Conservation (phyloP, 2,329 filamentous ascomycete species). For the Epichloe sylvatica region DNA sequence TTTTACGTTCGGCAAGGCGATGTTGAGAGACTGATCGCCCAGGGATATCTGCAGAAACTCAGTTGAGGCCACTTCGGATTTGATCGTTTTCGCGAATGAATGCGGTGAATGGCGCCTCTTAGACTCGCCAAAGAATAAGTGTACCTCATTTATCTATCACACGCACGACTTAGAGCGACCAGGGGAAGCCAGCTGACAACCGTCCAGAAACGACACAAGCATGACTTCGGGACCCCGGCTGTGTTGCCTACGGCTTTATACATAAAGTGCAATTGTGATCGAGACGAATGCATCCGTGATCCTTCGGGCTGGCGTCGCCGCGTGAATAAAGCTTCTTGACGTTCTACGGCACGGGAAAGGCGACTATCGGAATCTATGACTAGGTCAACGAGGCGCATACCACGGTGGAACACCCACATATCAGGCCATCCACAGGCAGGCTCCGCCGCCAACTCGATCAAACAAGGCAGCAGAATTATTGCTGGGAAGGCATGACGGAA, state of each 20-base stretch:
- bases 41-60: constrained; percentile 87
- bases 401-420: too few species aligned
- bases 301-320: neutral
- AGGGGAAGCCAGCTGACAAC: neutral
- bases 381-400: too few species aligned
- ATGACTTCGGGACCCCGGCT: neutral
- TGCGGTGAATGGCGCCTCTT: neutral
- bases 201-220: neutral
- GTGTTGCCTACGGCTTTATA: neutral
- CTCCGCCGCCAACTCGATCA: neutral
- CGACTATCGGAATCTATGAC: too few species aligned
- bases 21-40: constrained; percentile 83
- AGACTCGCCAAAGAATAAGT: neutral
- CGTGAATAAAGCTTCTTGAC: neutral
- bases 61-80: constrained; percentile 36
- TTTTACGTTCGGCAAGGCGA: constrained; percentile 94
- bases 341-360: too few species aligned
- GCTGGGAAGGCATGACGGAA: too few species aligned
- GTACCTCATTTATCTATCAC: too few species aligned
- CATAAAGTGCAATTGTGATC: neutral
- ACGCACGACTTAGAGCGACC: too few species aligned
- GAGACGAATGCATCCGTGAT: neutral
- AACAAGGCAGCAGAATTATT: too few species aligned
- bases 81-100: neutral
- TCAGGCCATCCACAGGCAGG: neutral